Evolutionary conservation across 345 rosid genomes (phyloP).

Genomic region (Eucalyptus polyanthemos): DNA sequence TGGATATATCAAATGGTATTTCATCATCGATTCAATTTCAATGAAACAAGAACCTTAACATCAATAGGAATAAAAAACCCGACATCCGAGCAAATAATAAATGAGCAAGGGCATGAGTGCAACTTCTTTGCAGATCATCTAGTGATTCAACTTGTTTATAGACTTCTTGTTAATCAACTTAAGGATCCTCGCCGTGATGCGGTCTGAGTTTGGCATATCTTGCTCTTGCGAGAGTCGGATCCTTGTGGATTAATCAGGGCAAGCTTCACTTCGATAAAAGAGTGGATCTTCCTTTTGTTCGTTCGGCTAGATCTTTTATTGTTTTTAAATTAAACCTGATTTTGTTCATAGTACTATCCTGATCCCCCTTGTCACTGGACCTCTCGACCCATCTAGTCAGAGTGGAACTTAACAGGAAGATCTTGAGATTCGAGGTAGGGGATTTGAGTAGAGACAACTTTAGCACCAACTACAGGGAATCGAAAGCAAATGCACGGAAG

Average conservation of each 20-base stretch:
- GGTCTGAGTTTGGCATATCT: too few species aligned
- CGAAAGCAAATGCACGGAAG: background rate
- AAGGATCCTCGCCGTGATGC: background rate
- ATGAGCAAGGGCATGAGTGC: background rate
- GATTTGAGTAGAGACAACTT: background rate
- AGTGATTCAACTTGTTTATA: background rate
- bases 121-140: background rate
- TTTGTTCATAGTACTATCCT: background rate
- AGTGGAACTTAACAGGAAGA: background rate
- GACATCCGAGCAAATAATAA: background rate
- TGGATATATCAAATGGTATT: background rate
- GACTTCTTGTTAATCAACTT: background rate
- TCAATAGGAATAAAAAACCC: background rate
- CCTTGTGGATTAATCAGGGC: too few species aligned
- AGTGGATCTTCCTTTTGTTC: background rate
- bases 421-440: background rate
- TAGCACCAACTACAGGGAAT: background rate
- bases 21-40: background rate
- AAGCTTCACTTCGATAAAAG: too few species aligned
- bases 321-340: background rate
- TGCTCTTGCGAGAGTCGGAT: too few species aligned
- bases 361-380: background rate
- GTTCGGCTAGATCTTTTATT: background rate
- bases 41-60: background rate
- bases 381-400: background rate